These are phyloP conservation scores for Elaeis oleifera DNA, from an alignment of 202 grass and related monocot species.

Conservation along the genomic window DNA sequence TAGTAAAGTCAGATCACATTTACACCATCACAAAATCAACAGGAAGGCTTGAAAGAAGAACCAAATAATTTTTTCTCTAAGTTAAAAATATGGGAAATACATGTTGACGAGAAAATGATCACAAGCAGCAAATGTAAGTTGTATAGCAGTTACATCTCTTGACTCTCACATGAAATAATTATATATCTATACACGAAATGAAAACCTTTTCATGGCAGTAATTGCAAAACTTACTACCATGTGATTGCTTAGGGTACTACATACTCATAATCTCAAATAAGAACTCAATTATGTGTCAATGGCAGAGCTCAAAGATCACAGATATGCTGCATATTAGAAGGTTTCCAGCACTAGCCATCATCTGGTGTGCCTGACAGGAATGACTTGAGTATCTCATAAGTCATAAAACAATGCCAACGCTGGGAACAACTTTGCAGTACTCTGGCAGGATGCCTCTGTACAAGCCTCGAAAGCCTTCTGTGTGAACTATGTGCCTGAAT, in stretches of 20 bases:
- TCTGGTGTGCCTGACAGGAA: constrained; percentile 38
- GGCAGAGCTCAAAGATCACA: not conserved
- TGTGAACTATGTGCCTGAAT: constrained; percentile 60
- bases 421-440: constrained; percentile 92
- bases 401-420: constrained; percentile 92
- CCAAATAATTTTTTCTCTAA: no score
- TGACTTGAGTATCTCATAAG: constrained; percentile 70
- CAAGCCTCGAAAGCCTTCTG: constrained; percentile 63
- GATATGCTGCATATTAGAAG: constrained; percentile 22
- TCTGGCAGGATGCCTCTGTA: constrained; percentile 97
- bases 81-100: no score
- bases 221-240: no score
- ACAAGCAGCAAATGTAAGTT: no score
- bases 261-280: not conserved
- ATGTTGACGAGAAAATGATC: no score
- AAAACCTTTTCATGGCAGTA: no score
- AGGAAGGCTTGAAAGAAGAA: no score
- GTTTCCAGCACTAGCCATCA: constrained; percentile 32
- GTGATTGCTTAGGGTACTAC: not conserved
- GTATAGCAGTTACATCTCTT: no score
- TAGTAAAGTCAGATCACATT: no score
- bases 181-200: no score
- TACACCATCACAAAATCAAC: no score
- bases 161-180: no score
- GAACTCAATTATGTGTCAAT: not conserved